Evolutionary conservation across 495 filamentous ascomycete species (phyloP).

Genomic region (Aspergillus heteromorphus): DNA sequence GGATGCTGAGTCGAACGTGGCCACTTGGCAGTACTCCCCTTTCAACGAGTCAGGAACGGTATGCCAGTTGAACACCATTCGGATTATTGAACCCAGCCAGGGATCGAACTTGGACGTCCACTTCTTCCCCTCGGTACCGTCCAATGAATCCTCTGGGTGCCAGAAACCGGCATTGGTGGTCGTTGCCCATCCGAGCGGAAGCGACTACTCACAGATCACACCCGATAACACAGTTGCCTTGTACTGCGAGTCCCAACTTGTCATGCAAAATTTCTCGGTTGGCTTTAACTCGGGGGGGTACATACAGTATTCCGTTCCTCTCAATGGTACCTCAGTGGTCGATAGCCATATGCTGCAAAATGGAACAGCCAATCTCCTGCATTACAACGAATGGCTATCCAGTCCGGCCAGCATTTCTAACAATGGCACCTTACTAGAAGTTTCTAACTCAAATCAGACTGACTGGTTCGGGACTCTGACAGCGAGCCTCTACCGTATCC

Average conservation of each 20-base stretch:
- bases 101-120: neutral
- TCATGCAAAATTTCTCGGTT: neutral
- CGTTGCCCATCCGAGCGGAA: neutral
- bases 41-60: neutral
- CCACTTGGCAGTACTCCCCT: neutral
- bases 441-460: neutral
- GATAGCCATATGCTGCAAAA: neutral
- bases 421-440: neutral
- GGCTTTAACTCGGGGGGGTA: neutral
- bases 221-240: neutral
- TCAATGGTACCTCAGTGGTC: neutral
- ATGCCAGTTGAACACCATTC: neutral
- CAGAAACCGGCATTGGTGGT: neutral
- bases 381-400: neutral
- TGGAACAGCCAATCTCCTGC: neutral
- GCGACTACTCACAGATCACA: neutral
- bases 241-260: conserved; percentile 1
- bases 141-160: neutral
- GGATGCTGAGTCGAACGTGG: neutral
- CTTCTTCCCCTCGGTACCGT: neutral
- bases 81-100: neutral
- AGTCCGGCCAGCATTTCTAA: neutral
- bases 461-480: conserved; percentile 3
- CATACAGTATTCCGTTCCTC: neutral
- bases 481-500: neutral